Evolutionary conservation across 768 basidiomycete species (phyloP), one percentile per base, ranked within the genome.

Genomic region (Pulveroboletus sp.): DNA sequence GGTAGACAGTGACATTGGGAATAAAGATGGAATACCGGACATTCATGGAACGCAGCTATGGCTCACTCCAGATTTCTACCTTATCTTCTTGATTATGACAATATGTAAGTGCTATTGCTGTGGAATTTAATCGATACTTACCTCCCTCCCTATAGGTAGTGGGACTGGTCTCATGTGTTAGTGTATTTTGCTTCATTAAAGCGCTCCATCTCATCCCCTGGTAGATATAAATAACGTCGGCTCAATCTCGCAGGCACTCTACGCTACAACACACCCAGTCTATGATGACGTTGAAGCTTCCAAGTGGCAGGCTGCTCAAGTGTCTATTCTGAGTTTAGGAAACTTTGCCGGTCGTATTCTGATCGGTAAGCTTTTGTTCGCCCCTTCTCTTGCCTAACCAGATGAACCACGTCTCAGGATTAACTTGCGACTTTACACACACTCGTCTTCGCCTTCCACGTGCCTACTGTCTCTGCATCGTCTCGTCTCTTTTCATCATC

Each of bases 201-300:
- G 3, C 15, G 3, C 31, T 21, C 9, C 3, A 9, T 26, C 48
- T 43, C 37, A 53, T 51, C 21, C 39, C 21, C 32, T 24, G 15
- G 24, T 48, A 86, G 85, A 83, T 60, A 92, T 93, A 68, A 92
- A 91, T 64, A 92, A 93, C 55, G 88, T 85, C n/a, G 88, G 90
- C 14, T 79, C 83, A 2, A 85, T 89, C 52, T 76, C 89, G 0
- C 81, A 87, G 59, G 84, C 75, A 0, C 71, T 87, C 27, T 85
- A 81, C 55, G 78, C 82, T 3, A 73, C 83, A 47, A 77, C 76
- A 7, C 76, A 83, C 40, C 68, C 77, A 0, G 60, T 73, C 3
- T 92, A 87, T 60, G 82, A 91, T 57, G 79, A 81, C n/a, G 62
- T 77, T 0, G 77, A 79, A 54, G 83, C 88, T 0, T 75, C 83